Conservation (phyloP, 208 protist species). For the Trypanosoma grayi region DNA sequence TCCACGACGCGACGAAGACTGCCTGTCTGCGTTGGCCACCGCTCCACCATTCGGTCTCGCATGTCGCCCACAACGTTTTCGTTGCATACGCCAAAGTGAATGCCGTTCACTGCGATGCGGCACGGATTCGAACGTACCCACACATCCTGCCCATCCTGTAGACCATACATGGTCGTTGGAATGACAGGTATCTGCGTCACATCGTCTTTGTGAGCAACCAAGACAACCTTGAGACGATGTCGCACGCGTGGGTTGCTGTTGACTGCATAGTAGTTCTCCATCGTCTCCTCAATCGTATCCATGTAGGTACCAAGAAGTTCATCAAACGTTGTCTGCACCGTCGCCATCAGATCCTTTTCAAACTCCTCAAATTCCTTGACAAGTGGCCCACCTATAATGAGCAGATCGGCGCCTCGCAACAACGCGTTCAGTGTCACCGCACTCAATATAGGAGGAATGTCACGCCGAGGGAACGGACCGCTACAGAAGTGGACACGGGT, state of each 20-base stretch:
- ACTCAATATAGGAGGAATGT: constrained; percentile 49
- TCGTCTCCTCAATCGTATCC: constrained; percentile 60
- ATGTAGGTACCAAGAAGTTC: constrained; percentile 63
- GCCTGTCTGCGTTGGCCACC: constrained; percentile 65
- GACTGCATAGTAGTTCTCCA: constrained; percentile 56
- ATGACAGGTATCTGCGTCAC: constrained; percentile 80
- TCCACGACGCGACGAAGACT: constrained; percentile 81
- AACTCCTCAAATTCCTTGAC: constrained; percentile 58
- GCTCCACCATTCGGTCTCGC: constrained; percentile 73
- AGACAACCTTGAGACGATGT: constrained; percentile 60
- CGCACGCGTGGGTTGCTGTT: constrained; percentile 17
- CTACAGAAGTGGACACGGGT: constrained; percentile 84
- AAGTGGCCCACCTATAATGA: constrained; percentile 85
- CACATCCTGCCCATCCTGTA: constrained; percentile 59
- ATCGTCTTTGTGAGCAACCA: constrained; percentile 73
- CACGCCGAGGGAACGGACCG: constrained; percentile 76
- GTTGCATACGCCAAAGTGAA: constrained; percentile 84
- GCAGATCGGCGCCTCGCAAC: constrained; percentile 65
- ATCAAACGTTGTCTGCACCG: constrained; percentile 51
- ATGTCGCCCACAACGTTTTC: constrained; percentile 75
- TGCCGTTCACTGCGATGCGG: constrained; percentile 67
- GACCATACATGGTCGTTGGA: constrained; percentile 73
- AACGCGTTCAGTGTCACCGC: constrained; percentile 55
- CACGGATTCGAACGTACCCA: constrained; percentile 82
- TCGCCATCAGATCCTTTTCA: constrained; percentile 50